Base-by-base conservation (phyloP, 108 stramenopile species). In the Cyclotella kingstonii region DNA sequence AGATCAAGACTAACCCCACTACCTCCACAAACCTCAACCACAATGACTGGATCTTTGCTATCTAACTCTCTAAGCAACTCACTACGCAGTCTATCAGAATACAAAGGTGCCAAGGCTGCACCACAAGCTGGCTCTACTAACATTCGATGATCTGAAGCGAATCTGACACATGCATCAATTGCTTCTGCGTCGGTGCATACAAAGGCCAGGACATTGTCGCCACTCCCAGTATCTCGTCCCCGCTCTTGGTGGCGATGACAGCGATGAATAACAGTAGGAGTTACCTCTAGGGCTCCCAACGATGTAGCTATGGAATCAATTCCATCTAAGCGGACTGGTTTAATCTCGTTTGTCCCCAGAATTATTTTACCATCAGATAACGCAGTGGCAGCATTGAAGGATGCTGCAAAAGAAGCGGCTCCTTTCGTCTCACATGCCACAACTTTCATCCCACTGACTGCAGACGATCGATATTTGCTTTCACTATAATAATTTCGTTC, bases 41-140 rank as follows among this genome's bases (percentile, higher is more conserved):
- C 88, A 70, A 93, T 84, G 11, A 82, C 82, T 25, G 45, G 55
- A 31, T 62, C 56, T 22, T 67, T 44, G 0, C 35, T 28, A 21
- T 68, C 83, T 43, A 72, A 27, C 44, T 72, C 77, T 17, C 44
- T 36, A 7, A 92, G 51, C 33, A 57, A 68, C 38, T 59, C 35
- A 6, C 64, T 35, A 14, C 86, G 71, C 53, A 90, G 65, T 35
- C 87, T 71, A 22, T 86, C 79, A 22, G 80, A 79, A 60, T 89
- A 92, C 42, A 83, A 56, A n/a, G 83, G 76, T 12, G 91, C 91
- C 46, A 94, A 60, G 10, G 91, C 83, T 10, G 95, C 95, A 9
- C 93, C 95, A 80, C 92, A 94, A 0, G 95, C 91, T 0, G 95
- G 95, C 69, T 96, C 95, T 0, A 96, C 91, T 45, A 96, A 63